Evolutionary conservation across 225 moss, liverwort and hornwort genomes (phyloP), one percentile per base, ranked within the genome.

Genomic region (Sphagnum tenellum): DNA sequence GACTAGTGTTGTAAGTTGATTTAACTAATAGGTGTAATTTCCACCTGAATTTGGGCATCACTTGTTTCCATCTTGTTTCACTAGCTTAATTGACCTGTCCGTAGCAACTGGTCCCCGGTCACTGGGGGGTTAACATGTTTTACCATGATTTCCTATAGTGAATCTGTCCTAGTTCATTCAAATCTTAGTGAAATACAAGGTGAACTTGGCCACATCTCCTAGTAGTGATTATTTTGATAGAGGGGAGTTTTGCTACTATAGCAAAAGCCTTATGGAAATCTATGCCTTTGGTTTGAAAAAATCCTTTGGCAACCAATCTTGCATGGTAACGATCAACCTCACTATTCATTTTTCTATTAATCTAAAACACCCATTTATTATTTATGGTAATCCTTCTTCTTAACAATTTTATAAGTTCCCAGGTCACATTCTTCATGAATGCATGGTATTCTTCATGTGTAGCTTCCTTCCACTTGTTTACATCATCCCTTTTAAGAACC

Each of bases 281-380:
- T 3, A 65, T 45, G 4, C 64, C 64, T 49, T 49, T 3, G 3
- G 5, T 50, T 12, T 65, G 64, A 4, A 48, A 7, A 29, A 48
- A 65, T 48, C 64, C 13, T 50, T 65, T 4, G 62, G 44, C 3
- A n/a, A 65, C 64, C 49, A 65, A 14, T 50, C 50, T 63, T 3
- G 64, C 47, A 46, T 49, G 45, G 13, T 65, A 13, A 4, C 50
- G 45, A 7, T 4, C 8, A 4, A 51, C 8, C 4, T 49, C 48
- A 4, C 64, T 48, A 7, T 5, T 4, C 3, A 3, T 48, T 7
- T 65, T 13, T 14, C 13, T 4, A 46, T 47, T 65, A 3, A 47
- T 8, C 4, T 49, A 47, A 48, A 48, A 65, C 5, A 65, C 64
- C 64, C 64, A 65, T 13, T 65, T 65, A 10, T 7, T 46, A 9